These are phyloP conservation scores for Kluyveromyces lactis DNA, from an alignment of 805 yeast genomes.

Conservation along the genomic window DNA sequence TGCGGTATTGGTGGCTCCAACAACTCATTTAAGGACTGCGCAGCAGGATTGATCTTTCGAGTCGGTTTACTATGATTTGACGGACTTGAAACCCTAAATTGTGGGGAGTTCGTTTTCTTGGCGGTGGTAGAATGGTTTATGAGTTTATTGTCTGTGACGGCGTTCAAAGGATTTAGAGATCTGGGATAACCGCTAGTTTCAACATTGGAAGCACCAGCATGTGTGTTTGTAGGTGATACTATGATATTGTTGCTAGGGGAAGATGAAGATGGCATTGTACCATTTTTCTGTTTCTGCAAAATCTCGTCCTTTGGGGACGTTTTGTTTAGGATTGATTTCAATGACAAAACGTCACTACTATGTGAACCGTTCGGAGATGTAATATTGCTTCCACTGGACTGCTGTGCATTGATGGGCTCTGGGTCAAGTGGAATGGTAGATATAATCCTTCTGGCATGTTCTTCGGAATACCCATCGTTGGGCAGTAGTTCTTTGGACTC, in stretches of 20 bases:
- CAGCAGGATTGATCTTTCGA: not conserved
- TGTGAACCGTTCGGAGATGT: constrained; percentile 13
- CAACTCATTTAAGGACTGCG: not conserved
- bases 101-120: not conserved
- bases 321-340: constrained; percentile 14
- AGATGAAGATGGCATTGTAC: no score
- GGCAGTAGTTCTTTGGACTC: constrained; percentile 40
- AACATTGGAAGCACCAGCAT: not conserved
- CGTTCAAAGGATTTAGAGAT: not conserved
- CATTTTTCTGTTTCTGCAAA: no score
- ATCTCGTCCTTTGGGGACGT: constrained; percentile 11
- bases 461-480: constrained; percentile 53
- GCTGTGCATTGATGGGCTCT: constrained; percentile 48
- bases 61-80: no score
- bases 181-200: no score
- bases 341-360: constrained; percentile 13
- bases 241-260: no score
- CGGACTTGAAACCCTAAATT: not conserved
- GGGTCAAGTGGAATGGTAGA: constrained; percentile 79
- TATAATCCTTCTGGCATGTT: constrained; percentile 65
- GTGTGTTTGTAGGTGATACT: no score
- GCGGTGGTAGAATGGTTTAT: not conserved
- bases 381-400: constrained; percentile 13
- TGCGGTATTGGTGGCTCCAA: not conserved
- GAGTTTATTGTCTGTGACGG: not conserved